Base-by-base conservation (phyloP, 1,284 basidiomycete species). In the Ganoderma lingzhi region DNA sequence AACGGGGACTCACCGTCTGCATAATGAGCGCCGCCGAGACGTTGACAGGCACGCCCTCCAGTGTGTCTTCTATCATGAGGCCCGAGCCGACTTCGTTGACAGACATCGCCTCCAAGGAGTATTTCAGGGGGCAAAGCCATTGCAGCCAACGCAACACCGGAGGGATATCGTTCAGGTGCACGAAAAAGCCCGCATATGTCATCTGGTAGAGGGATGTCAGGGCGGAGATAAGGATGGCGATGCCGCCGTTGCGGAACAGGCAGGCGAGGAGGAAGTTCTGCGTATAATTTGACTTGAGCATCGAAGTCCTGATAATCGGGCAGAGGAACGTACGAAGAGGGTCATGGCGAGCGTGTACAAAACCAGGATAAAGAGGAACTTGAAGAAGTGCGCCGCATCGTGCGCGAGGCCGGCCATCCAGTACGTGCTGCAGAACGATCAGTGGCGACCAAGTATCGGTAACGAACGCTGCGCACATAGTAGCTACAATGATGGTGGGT, bases 1-100 rank as follows among this genome's bases (percentile, higher is more conserved):
- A 1, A 15, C 41, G 9, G n/a, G 12, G 3, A 84, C 90, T 72
- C 74, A 93, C 92, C 75, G 90, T 74, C 69, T 92, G 82, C 96
- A 97, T 94, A 76, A 97, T 96, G 71, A 96, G 78, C 63, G 82
- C 83, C 0, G 95, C 96, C 2, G 91, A 93, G 61, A 96, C 86
- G 64, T 89, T 81, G 35, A 98, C 87, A 1, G 92, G 91, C 12
- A 97, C 95, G 41, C 96, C 96, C 71, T 90, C 85, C 37, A 97
- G 80, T 4, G 82, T 85, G 81, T 97, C 96, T 68, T 88, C 71
- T 66, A 97, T 97, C 88, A 91, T 88, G 44, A 97, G 82, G 3
- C 95, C 96, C 0, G 91, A 90, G 45, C 90, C 90, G 23, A 97
- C 94, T 78, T 97, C 96, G 78, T 97, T 97, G 42, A 97, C 93